These are phyloP conservation scores for Mortierella sp. DNA, from an alignment of 371 early-diverging fungal species.

Conservation along the genomic window DNA sequence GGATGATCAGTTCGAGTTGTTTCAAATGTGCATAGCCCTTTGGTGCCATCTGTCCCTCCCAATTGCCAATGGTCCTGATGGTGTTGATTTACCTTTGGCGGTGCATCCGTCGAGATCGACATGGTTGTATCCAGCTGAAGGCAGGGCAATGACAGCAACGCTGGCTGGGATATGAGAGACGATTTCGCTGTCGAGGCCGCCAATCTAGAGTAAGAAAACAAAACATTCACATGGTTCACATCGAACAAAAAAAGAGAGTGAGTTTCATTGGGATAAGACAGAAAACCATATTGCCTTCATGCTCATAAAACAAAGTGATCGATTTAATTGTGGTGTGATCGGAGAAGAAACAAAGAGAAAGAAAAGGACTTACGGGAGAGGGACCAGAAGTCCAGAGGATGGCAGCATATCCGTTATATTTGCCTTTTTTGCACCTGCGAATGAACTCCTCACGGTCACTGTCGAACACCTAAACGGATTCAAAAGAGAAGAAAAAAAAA, in stretches of 20 bases:
- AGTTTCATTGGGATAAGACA: not conserved
- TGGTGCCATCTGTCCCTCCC: not conserved
- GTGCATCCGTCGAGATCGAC: constrained; percentile 46
- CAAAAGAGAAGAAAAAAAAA: constrained; percentile 5
- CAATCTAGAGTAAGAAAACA: constrained; percentile 12
- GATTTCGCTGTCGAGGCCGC: constrained; percentile 30
- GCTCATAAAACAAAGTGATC: not conserved
- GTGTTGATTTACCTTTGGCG: constrained; percentile 32
- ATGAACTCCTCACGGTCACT: constrained; percentile 40
- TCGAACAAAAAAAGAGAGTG: not conserved
- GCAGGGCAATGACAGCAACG: constrained; percentile 37
- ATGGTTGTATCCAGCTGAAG: constrained; percentile 28
- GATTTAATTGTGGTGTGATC: constrained; percentile 2
- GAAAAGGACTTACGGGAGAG: constrained; percentile 16
- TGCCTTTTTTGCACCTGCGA: constrained; percentile 46
- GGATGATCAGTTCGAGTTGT: not conserved
- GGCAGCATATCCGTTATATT: constrained; percentile 49
- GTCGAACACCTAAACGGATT: constrained; percentile 17
- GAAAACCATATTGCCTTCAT: not conserved
- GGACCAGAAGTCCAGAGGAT: constrained; percentile 28
- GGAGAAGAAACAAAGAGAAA: not conserved
- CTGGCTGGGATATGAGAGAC: constrained; percentile 31
- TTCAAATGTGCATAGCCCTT: not conserved
- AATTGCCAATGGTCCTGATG: not conserved
- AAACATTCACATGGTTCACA: constrained; percentile 4